Percentiles rank a stretch among this genome's conserved stretches.
Conservation (phyloP, 225 moss, liverwort and hornwort species). For the Pleurozium schreberi region DNA sequence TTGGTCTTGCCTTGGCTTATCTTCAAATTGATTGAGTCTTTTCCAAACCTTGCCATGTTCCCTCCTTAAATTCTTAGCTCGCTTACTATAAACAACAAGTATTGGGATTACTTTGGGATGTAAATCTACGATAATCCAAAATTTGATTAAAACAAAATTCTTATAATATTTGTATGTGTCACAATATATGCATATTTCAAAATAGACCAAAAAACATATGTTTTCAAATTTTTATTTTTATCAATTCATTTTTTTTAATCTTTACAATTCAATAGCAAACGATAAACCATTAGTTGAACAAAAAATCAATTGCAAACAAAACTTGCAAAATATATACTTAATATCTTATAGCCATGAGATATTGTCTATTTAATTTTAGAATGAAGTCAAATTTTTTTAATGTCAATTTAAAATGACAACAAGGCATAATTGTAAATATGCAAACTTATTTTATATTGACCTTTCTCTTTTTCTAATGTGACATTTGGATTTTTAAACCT, state of each 20-base stretch:
- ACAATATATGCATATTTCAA: neutral
- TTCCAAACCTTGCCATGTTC: constrained; percentile 76
- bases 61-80: constrained; percentile 66
- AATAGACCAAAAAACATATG: neutral
- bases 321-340: neutral
- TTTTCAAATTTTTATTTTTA: neutral
- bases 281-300: neutral
- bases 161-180: neutral
- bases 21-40: constrained; percentile 58
- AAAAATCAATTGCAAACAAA: neutral
- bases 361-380: neutral
- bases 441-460: too few relatives aligned
- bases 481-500: too few relatives aligned
- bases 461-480: neutral
- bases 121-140: neutral
- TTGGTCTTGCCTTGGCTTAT: constrained; percentile 72
- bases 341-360: neutral
- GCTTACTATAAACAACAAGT: constrained; percentile 56
- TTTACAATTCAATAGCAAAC: neutral
- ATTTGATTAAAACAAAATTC: neutral
- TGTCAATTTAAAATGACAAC: neutral
- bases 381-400: too few relatives aligned
- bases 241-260: neutral
- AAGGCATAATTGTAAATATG: neutral
- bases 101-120: neutral